Conservation (phyloP, 2,329 filamentous ascomycete species). For the Monilinia fructicola region DNA sequence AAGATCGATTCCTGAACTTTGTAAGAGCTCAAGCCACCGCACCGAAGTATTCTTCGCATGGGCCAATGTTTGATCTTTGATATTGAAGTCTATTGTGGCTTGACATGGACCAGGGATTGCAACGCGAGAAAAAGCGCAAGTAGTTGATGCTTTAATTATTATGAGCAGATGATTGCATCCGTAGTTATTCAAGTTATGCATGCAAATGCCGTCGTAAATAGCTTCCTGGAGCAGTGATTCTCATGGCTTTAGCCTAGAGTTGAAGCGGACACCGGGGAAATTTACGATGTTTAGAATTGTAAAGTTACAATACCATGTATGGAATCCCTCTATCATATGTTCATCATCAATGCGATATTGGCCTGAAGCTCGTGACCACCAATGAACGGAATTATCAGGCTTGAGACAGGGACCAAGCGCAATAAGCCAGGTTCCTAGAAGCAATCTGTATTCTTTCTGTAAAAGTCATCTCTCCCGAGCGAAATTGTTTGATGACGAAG, state of each 20-base stretch:
- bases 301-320: neutral
- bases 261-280: neutral
- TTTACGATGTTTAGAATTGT: neutral
- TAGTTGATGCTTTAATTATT: neutral
- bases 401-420: neutral
- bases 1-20: conserved; percentile 8
- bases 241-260: neutral
- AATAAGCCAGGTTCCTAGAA: neutral
- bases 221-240: neutral
- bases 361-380: neutral
- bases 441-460: neutral
- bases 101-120: no score
- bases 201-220: neutral
- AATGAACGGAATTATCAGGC: neutral
- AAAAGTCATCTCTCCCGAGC: neutral
- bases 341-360: neutral
- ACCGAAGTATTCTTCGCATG: neutral
- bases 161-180: neutral
- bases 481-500: neutral
- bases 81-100: no score
- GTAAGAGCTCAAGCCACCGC: conserved; percentile 8
- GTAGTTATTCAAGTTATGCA: neutral
- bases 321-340: neutral
- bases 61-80: neutral
- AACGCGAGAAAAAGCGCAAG: neutral